Base-by-base conservation (phyloP, 2,329 filamentous ascomycete species). In the Penicillium corylophilum region DNA sequence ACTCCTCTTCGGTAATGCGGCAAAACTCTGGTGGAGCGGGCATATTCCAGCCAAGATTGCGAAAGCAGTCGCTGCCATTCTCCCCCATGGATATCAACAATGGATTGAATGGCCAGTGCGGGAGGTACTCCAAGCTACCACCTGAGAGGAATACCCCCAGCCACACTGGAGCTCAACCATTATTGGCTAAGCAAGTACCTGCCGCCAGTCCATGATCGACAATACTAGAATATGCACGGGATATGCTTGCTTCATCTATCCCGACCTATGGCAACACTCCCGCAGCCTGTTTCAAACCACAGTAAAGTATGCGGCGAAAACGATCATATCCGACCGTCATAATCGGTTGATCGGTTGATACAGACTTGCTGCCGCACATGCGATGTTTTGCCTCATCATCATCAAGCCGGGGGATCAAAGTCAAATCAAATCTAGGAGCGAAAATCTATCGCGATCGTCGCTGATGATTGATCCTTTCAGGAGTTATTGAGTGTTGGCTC, bases 321-420 rank as follows among this genome's bases (percentile, higher is more conserved):
- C 7, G 33, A 36, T 12, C 16, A 20, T 18, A 36, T 2, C 8
- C 10, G 33, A 20, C 16, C 16, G 8, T 10, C 16, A 9, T 4
- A 38, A 22, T 38, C 35, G 18, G 33, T 4, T n/a, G 5, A 6
- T n/a, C 5, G 15, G 31, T n/a, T 13, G 35, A 12, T 9, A 28
- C 26, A 38, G 9, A 1, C 4, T 20, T 20, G 35, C 7, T 13
- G 2, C 16, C 33, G 3, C 9, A 13, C n/a, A n/a, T n/a, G n/a
- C n/a, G n/a, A n/a, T n/a, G n/a, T n/a, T n/a, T n/a, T n/a, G n/a
- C n/a, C 44, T 20, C 23, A 24, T 4, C 40, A 44, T 44, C 39
- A 20, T n/a, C 16, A 28, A 24, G 5, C 50, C 51, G 3, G 51
- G 39, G 47, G 33, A 50, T 51, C 51, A 33, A 33, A 44, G 47